Evolutionary conservation across 306 rosid genomes (phyloP).

Genomic region (Vicia sativa): DNA sequence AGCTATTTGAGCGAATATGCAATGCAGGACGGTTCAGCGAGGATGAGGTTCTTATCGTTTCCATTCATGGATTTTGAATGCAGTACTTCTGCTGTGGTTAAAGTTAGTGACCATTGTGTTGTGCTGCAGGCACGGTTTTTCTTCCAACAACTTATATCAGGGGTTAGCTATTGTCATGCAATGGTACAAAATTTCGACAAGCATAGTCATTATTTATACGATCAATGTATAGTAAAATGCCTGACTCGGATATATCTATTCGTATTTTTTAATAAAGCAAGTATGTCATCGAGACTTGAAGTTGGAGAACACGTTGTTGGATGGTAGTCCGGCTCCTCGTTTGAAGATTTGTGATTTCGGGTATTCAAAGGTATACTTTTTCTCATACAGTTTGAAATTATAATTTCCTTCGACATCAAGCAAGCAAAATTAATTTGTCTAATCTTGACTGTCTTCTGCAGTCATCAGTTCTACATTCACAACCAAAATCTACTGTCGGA

Average conservation of each 20-base stretch:
- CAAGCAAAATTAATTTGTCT: no score
- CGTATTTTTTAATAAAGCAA: constrained; percentile 58
- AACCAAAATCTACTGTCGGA: constrained; percentile 97
- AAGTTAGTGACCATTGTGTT: constrained; percentile 34
- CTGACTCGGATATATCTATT: constrained; percentile 26
- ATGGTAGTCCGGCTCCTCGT: constrained; percentile 96
- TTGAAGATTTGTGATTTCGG: constrained; percentile 95
- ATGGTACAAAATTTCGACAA: constrained; percentile 55
- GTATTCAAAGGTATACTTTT: constrained; percentile 73
- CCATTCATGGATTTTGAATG: constrained; percentile 22
- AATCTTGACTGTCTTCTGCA: constrained; percentile 44
- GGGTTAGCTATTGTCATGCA: constrained; percentile 94
- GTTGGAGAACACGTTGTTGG: constrained; percentile 88
- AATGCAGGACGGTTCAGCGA: constrained; percentile 91
- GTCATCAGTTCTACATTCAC: constrained; percentile 95
- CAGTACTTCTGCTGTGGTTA: constrained; percentile 10
- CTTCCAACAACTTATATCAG: constrained; percentile 95
- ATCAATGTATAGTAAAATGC: constrained; percentile 14
- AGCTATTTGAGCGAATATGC: constrained; percentile 95
- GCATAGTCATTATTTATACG: not conserved
- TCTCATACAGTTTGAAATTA: no score
- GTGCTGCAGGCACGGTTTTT: constrained; percentile 88
- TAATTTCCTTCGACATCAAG: no score
- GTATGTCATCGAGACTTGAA: constrained; percentile 96
- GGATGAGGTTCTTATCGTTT: constrained; percentile 72